Evolutionary conservation across 352 stramenopile genomes (phyloP).

Genomic region (Saprolegnia diclina): DNA sequence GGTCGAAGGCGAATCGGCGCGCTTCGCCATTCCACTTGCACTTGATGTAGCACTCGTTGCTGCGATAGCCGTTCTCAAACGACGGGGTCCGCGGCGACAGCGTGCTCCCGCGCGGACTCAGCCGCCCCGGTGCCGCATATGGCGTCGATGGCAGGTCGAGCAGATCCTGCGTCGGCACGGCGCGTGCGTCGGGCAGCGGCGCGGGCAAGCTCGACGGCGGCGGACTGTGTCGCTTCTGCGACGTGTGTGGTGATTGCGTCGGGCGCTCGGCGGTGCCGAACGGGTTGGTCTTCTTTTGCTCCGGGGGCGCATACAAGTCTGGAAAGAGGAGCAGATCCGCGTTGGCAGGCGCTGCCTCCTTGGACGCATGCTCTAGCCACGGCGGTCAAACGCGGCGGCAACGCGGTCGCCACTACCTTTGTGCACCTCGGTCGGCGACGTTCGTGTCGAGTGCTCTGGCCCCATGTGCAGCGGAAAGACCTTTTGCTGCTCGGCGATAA

Average conservation of each 20-base stretch:
- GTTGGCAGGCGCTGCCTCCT: not conserved
- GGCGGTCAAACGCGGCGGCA: too few relatives aligned
- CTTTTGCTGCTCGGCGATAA: constrained; percentile 15
- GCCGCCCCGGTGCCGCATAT: not conserved
- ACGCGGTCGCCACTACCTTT: too few relatives aligned
- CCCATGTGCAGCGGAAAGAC: constrained; percentile 18
- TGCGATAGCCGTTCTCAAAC: constrained; percentile 14
- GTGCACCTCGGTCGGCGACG: not conserved
- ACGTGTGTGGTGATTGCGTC: not conserved
- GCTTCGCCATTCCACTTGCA: constrained; percentile 58
- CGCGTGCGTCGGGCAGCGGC: not conserved
- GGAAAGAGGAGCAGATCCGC: not conserved
- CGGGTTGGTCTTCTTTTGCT: not conserved
- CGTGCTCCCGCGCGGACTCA: constrained; percentile 26
- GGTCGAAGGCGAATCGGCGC: constrained; percentile 40
- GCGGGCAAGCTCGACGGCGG: not conserved
- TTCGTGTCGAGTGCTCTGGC: not conserved
- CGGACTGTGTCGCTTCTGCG: not conserved
- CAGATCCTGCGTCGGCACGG: constrained; percentile 12
- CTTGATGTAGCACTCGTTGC: constrained; percentile 39
- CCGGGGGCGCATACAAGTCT: not conserved
- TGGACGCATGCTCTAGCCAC: not conserved
- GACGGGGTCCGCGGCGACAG: constrained; percentile 27
- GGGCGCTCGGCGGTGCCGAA: not conserved
- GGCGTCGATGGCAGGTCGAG: not conserved